A percentile compares a stretch with the other conserved stretches of the same genome.
phyloP scores from a whole-genome alignment of 208 protist genomes.

The Trypanosoma melophagium region DNA sequence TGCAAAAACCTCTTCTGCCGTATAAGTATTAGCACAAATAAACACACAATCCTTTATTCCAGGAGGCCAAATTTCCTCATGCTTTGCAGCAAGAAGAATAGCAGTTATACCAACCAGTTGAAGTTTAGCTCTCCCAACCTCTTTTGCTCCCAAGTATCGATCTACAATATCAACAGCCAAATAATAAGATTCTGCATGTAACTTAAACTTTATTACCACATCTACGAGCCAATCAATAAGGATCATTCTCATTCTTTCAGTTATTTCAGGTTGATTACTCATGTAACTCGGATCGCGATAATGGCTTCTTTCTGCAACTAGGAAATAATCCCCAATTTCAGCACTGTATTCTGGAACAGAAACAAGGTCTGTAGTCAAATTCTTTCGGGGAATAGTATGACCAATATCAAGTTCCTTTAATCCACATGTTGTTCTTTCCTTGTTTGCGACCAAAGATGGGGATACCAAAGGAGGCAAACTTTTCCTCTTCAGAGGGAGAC shows the following conservation, averaged over 20 bases:
- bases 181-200: slow-evolving; percentile 95
- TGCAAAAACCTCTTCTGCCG: slow-evolving; percentile 63
- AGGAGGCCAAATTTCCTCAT: slow-evolving; percentile 90
- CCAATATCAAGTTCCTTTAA: slow-evolving; percentile 13
- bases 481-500: slow-evolving; percentile 7
- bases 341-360: slow-evolving; percentile 58
- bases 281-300: slow-evolving; percentile 55
- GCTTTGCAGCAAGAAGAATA: slow-evolving; percentile 88
- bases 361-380: not conserved
- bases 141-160: slow-evolving; percentile 74
- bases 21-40: slow-evolving; percentile 91
- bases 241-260: slow-evolving; percentile 94
- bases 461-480: slow-evolving; percentile 18
- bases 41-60: slow-evolving; percentile 91
- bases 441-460: slow-evolving; percentile 8
- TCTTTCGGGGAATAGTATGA: not conserved
- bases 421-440: not conserved
- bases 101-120: slow-evolving; percentile 89
- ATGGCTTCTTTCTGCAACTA: slow-evolving; percentile 52
- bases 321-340: slow-evolving; percentile 75
- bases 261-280: slow-evolving; percentile 90
- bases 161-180: slow-evolving; percentile 96
- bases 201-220: slow-evolving; percentile 93
- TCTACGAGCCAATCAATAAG: slow-evolving; percentile 98
- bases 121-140: slow-evolving; percentile 61